These are phyloP conservation scores for Trichoderma hamatum DNA, from an alignment of 2,329 filamentous ascomycete species.

Conservation along the genomic window DNA sequence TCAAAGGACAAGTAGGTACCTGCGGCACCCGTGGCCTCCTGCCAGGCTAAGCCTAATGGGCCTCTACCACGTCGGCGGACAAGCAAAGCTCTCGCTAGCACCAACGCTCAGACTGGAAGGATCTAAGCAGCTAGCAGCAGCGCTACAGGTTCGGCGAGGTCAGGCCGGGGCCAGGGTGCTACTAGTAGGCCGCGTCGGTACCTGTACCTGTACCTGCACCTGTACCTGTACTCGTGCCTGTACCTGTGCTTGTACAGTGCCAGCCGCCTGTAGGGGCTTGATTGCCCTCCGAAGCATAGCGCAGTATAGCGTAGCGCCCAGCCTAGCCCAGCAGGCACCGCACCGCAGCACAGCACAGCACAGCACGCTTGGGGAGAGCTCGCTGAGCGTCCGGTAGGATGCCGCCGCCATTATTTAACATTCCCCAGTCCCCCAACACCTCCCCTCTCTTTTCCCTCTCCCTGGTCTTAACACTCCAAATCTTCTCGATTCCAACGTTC, in stretches of 20 bases:
- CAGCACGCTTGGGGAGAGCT: not conserved
- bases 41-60: conserved; percentile 12
- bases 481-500: conserved; percentile 33
- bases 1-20: conserved; percentile 14
- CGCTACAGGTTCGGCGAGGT: conserved; percentile 20
- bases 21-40: conserved; percentile 12
- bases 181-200: not conserved
- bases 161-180: conserved; percentile 20
- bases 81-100: conserved; percentile 16
- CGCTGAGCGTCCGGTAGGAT: conserved; percentile 3
- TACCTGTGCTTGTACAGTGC: not conserved
- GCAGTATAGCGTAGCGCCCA: not conserved
- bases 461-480: conserved; percentile 35
- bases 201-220: not conserved
- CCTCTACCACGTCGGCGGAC: conserved; percentile 13
- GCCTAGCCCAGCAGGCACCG: not conserved
- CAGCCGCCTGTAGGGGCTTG: not conserved
- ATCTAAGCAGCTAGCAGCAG: conserved; percentile 11
- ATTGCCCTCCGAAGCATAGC: not conserved
- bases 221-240: not conserved
- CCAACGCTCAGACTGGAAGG: conserved; percentile 14
- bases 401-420: conserved; percentile 37
- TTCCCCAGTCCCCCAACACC: conserved; percentile 31
- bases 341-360: not conserved
- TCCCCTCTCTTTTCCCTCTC: conserved; percentile 31